Base-by-base conservation (phyloP, 169 alveolate species). In the Blepharisma undulans region DNA sequence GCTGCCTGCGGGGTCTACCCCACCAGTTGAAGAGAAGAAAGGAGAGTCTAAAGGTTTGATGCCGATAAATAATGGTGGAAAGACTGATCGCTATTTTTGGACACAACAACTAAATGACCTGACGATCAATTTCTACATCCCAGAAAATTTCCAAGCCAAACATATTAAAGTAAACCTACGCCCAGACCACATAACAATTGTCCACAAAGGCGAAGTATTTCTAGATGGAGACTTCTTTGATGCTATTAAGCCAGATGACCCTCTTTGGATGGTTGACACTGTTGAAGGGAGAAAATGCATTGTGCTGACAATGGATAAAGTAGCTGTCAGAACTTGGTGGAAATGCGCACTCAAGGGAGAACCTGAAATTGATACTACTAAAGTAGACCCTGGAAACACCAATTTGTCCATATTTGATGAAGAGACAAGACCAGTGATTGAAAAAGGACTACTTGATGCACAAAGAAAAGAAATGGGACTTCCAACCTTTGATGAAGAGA, bases 361-460 rank as follows among this genome's bases (percentile, higher is more conserved):
- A 92, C 96, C 98, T 0, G 99, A 98, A 94, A 99, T 99, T 89
- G 99, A 99, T 94, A 99, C 99, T 36, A 96, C 97, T 91, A 99
- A 98, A 92, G 98, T 99, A 72, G 99, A 98, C 25, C 99, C 99
- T 22, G 99, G 98, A 95, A 98, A 98, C 94, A 98, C 99, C 61
- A 97, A 98, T 93, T 96, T 99, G 84, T 94, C 98, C 27, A 99
- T 98, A 85, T 94, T 99, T 71, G 99, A 99, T 94, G 98, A 98
- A 27, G 99, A 99, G 92, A 98, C 99, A 27, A 92, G 99, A 92
- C 93, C 97, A n/a, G 98, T 99, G 27, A 99, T 99, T 48, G 99
- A 99, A 91, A 98, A 98, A 97, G 98, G 98, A 99, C 97, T 99
- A 99, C 98, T 96, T 92, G 99, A 99, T 90, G 97, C 95, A 93